Evolutionary conservation across 2,329 filamentous ascomycete species (phyloP), one percentile per base, ranked within the genome.

Genomic region (Aspergillus caelatus): DNA sequence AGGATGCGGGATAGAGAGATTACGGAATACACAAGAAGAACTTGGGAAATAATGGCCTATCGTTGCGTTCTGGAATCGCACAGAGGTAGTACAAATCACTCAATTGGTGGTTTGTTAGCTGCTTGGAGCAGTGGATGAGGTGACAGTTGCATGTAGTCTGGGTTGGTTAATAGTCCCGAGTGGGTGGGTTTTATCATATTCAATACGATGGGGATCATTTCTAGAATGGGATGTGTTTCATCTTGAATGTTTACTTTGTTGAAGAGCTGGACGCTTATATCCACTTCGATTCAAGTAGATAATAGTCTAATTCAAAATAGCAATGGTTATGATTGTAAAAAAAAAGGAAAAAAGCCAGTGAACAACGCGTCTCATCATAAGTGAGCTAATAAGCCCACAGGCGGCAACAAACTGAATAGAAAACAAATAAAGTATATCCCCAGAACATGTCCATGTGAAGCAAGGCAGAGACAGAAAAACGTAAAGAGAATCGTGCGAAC

Each of bases 371-470:
- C 52, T 55, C 32, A 36, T 55, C 52, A n/a, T 55, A 32, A 52
- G 8, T 19, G 39, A 46, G 53, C 23, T 28, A 52, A 57, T 30
- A 60, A 54, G 34, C 46, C 21, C 36, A 30, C 28, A 43, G 34
- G 52, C 34, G 50, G 34, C 21, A 64, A 57, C 28, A 54, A 58
- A 48, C 11, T 34, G 26, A 62, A 39, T 8, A 57, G 50, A 57
- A 28, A 56, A 59, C 36, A 58, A 58, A 61, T 5, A 8, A 66
- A 58, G 61, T 63, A 64, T 69, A 67, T 62, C 48, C 55, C 62
- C 68, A 57, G 65, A 48, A 61, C 57, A 60, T 59, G 28, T 52
- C 45, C 45, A 45, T 23, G 52, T 52, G 26, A 52, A 52, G 54
- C 50, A 60, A 63, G 58, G 50, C 30, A 48, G 62, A 69, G 68